These are phyloP conservation scores for Mortierella claussenii DNA, from an alignment of 192 early-diverging fungal genomes.

Conservation along the genomic window DNA sequence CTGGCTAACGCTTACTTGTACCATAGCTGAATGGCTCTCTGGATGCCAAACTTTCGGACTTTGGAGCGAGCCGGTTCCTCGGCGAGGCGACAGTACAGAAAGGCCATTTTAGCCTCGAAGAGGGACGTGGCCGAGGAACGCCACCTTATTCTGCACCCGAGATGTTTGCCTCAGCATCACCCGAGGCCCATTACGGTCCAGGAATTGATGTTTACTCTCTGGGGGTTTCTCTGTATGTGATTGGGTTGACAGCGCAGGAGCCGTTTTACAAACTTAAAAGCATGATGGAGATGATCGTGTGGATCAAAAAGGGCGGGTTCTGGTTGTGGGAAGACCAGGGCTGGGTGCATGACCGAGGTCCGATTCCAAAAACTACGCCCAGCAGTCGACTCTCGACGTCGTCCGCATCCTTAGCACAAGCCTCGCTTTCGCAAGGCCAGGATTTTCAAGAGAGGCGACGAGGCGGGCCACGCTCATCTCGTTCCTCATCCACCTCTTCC, in stretches of 20 bases:
- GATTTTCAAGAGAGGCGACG: background rate
- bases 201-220: constrained; percentile 62
- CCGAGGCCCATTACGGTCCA: constrained; percentile 13
- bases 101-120: constrained; percentile 11
- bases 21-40: constrained; percentile 53
- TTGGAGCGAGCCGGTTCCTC: constrained; percentile 52
- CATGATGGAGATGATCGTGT: constrained; percentile 69
- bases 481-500: constrained; percentile 14
- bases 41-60: constrained; percentile 34
- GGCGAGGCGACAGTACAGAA: background rate
- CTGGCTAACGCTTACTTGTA: too few species aligned
- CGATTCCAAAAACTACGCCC: constrained; percentile 21
- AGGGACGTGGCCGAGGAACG: constrained; percentile 51
- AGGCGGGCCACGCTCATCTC: background rate
- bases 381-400: constrained; percentile 20
- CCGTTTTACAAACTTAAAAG: constrained; percentile 67
- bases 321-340: constrained; percentile 66
- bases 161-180: constrained; percentile 51
- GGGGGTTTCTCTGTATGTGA: constrained; percentile 67
- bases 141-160: constrained; percentile 69
- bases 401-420: constrained; percentile 2
- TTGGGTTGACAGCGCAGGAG: constrained; percentile 66
- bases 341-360: constrained; percentile 51
- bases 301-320: constrained; percentile 69
- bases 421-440: background rate